These are phyloP conservation scores for Polyporus arcularius DNA, from an alignment of 768 basidiomycete genomes.

Conservation along the genomic window DNA sequence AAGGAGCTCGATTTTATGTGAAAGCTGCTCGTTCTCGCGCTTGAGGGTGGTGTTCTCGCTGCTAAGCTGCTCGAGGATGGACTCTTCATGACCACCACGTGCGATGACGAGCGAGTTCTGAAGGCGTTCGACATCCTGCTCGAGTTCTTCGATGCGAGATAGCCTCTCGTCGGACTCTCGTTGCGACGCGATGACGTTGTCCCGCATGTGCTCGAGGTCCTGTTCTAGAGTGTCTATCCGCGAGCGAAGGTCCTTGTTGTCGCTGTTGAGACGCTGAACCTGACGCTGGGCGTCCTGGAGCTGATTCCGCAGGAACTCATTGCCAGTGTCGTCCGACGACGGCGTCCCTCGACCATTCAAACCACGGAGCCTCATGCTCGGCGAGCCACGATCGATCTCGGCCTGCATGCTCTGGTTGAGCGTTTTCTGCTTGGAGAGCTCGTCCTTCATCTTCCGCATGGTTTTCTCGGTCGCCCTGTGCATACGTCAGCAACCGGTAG, in stretches of 20 bases:
- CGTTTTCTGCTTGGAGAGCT: conserved; percentile 87
- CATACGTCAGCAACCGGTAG: conserved; percentile 18
- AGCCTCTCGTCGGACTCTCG: conserved; percentile 80
- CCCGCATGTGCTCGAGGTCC: conserved; percentile 70
- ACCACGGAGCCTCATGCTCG: conserved; percentile 48
- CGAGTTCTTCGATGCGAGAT: conserved; percentile 74
- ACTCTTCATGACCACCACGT: conserved; percentile 76
- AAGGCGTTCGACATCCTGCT: conserved; percentile 77
- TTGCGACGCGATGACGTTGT: conserved; percentile 69
- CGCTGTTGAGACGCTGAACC: conserved; percentile 64
- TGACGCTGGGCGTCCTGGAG: conserved; percentile 80
- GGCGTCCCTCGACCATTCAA: conserved; percentile 81
- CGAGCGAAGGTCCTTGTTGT: conserved; percentile 75
- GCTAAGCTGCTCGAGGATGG: conserved; percentile 77
- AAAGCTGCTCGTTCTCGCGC: conserved; percentile 84
- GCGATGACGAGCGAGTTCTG: conserved; percentile 72
- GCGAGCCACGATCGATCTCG: conserved; percentile 81
- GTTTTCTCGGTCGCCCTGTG: conserved; percentile 94
- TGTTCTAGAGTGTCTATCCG: conserved; percentile 75
- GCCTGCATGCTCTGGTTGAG: conserved; percentile 77
- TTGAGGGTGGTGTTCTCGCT: conserved; percentile 78
- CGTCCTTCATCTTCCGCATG: conserved; percentile 95
- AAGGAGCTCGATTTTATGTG: conserved; percentile 88
- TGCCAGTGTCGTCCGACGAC: conserved; percentile 61
- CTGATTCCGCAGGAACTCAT: conserved; percentile 67